Base-by-base conservation (phyloP, 441 rosid species). In the Eutrema salsugineum region DNA sequence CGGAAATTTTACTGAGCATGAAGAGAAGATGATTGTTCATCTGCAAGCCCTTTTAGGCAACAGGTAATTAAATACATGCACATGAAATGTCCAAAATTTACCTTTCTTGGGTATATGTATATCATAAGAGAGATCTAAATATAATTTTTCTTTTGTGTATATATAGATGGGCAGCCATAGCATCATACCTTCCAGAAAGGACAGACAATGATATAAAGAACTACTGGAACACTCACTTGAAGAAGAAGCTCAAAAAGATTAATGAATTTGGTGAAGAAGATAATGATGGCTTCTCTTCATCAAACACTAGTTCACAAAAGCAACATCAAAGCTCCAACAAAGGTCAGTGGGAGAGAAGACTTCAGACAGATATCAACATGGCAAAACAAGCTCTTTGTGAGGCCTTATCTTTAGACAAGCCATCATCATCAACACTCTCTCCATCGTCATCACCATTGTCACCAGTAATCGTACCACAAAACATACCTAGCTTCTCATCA, bases 111-210 rank as follows among this genome's bases (percentile, higher is more conserved):
- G 20, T 27, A 24, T 20, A 39, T 35, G 11, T 49, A 39, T 27
- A 46, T 12, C 24, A 36, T 32, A 28, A 28, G 27, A 24, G 27
- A 24, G 63, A 68, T 43, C 55, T 63, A 47, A 63, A 17, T 19
- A 39, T 27, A 8, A 8, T 27, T 12, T 28, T 9, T 28, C 20
- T 22, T 22, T 36, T 71, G 50, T 63, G 12, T 69, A 53, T 74
- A 86, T 69, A 53, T 74, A 86, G 91, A 76, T 86, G 91, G 91
- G 91, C 91, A 54, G 91, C 91, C 4, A 86, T 86, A 70, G 91
- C 91, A 58, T 84, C 91, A 5, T 86, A 86, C 42, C 87, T 86
- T 70, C 91, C 91, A 12, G 85, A 84, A 62, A 80, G 88, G 58
- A 84, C 88, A 10, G 91, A 84, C 57, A 86, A 86, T 61, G 91